Percentiles rank a stretch among this genome's conserved stretches.
These are phyloP conservation scores for Lichina pygmaea DNA, from an alignment of 495 filamentous ascomycete genomes.

Conservation along the genomic window DNA sequence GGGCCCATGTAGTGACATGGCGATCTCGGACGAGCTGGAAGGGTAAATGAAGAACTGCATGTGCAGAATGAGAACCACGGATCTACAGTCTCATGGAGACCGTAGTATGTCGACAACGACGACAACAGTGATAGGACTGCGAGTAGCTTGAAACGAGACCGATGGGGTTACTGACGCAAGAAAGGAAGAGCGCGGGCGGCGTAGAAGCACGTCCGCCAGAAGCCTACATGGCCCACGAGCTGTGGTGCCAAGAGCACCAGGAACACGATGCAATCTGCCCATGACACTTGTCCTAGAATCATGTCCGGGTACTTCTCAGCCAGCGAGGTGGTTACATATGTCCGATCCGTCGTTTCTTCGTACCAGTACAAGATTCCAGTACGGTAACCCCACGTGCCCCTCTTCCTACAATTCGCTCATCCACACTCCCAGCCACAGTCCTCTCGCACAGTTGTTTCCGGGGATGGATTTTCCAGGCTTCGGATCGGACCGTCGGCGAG, in stretches of 20 bases:
- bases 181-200: conserved; percentile 38
- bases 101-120: no score
- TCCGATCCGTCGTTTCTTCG: not conserved
- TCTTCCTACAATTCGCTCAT: no score
- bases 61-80: not conserved
- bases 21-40: conserved; percentile 26
- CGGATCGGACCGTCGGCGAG: no score
- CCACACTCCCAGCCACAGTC: no score
- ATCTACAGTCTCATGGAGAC: not conserved
- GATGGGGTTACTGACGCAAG: conserved; percentile 20
- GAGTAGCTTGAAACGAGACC: conserved; percentile 2
- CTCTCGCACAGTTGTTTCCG: no score
- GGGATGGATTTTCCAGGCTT: no score
- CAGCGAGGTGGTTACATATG: not conserved
- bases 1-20: conserved; percentile 17
- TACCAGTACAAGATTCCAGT: no score
- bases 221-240: conserved; percentile 30
- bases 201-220: conserved; percentile 25
- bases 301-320: conserved; percentile 10
- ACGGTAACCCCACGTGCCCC: no score
- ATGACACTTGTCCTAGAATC: conserved; percentile 39
- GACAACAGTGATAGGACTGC: no score
- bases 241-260: conserved; percentile 36
- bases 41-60: conserved; percentile 27
- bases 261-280: conserved; percentile 44